These are phyloP conservation scores for Leccinum pallidistipes DNA, from an alignment of 1,284 basidiomycete species.

Conservation along the genomic window DNA sequence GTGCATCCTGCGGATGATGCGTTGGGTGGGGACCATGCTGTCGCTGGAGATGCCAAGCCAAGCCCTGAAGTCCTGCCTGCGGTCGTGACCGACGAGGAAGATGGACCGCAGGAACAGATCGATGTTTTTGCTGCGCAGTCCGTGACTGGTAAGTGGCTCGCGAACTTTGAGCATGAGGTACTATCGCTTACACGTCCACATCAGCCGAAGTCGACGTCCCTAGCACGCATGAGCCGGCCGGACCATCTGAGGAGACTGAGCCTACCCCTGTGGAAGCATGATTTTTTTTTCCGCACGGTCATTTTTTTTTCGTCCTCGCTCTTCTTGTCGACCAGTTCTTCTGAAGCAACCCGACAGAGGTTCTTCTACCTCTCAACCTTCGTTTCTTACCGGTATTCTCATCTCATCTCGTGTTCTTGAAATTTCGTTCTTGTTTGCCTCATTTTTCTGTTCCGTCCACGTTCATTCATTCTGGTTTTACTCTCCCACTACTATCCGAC, in stretches of 20 bases:
- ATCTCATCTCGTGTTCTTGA: constrained; percentile 1
- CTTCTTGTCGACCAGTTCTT: neutral
- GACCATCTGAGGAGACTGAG: constrained; percentile 1
- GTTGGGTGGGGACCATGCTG: neutral
- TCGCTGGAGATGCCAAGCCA: neutral
- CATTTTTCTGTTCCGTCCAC: neutral
- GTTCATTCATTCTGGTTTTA: neutral
- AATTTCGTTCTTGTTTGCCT: constrained; percentile 3
- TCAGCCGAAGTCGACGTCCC: constrained; percentile 2
- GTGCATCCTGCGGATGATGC: neutral
- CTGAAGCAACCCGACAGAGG: neutral
- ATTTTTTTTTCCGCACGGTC: neutral
- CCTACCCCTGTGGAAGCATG: neutral
- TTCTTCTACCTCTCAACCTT: neutral
- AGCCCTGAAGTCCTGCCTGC: neutral
- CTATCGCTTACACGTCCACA: constrained; percentile 3
- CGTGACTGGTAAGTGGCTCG: constrained; percentile 12
- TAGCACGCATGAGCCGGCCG: neutral
- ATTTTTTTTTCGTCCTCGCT: neutral
- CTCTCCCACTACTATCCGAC: constrained; percentile 2
- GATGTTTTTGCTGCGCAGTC: neutral
- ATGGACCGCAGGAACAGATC: neutral
- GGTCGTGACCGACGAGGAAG: constrained; percentile 1
- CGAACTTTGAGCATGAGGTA: neutral
- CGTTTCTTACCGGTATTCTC: neutral